Base-by-base conservation (phyloP, 768 basidiomycete genomes). In the Plicaturopsis crispa region DNA sequence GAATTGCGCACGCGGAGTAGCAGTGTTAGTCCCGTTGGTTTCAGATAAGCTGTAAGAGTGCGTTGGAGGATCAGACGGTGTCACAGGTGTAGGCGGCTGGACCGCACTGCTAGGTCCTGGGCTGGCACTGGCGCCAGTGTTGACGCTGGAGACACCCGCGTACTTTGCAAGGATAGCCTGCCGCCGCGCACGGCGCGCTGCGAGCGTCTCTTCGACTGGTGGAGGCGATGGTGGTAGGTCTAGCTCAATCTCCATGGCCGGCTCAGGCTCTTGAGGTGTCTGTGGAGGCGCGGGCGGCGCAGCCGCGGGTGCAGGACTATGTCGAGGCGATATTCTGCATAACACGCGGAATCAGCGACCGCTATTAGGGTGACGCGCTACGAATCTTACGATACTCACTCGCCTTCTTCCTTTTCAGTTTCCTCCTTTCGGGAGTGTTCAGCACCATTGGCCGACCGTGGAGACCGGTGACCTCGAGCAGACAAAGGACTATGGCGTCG, bases 391-490 rank as follows among this genome's bases (percentile, higher is more conserved):
- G 57, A 67, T 50, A 91, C 91, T 84, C 63, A 93, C 89, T 94
- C 91, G 70, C 86, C 90, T 71, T 93, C 91, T 65, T 91, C 86
- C 56, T 62, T 82, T 48, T 88, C 86, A 10, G 76, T 74, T 37
- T 73, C 72, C 10, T 57, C 48, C 34, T 42, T 54, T 4, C 43
- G 43, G 45, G 41, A 30, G 31, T 47, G 38, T 42, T 50, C 23
- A n/a, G n/a, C n/a, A n/a, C 62, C 55, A 31, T 57, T 51, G 16
- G 48, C 32, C 33, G 31, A 22, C 19, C 41, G 22, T 16, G 36
- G 43, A 20, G 45, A 42, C 18, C 36, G 36, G 3, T 33, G 36
- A 30, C 50, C 48, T 12, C 31, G 30, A 17, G 39, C 23, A 17
- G 35, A 38, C 33, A 50, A 39, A 10, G 46, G 46, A 30, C 50